These are phyloP conservation scores for Nepenthes alata DNA, from an alignment of 179 eudicot species.

Conservation along the genomic window DNA sequence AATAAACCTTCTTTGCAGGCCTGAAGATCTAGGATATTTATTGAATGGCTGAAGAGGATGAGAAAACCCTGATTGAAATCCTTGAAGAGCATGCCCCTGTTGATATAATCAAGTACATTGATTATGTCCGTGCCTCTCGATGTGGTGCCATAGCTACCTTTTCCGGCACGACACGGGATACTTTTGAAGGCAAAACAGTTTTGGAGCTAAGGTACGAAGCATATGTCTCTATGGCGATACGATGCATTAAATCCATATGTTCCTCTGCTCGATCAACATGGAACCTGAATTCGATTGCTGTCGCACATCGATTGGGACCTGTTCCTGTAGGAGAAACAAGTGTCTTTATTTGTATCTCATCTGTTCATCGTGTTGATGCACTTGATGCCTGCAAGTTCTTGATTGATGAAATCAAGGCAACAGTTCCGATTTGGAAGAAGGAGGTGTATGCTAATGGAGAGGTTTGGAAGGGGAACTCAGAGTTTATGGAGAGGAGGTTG, in stretches of 20 bases:
- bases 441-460: conserved; percentile 84
- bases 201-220: conserved; percentile 82
- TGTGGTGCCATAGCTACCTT: conserved; percentile 79
- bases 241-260: conserved; percentile 65
- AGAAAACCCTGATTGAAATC: conserved; percentile 49
- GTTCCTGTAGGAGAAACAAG: conserved; percentile 73
- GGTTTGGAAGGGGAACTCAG: conserved; percentile 87
- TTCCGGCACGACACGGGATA: conserved; percentile 76
- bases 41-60: conserved; percentile 28
- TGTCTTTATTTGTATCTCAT: conserved; percentile 50
- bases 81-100: conserved; percentile 44
- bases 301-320: conserved; percentile 67
- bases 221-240: conserved; percentile 78
- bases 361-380: conserved; percentile 63
- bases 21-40: neutral
- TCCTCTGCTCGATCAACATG: conserved; percentile 51
- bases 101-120: conserved; percentile 58
- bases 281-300: conserved; percentile 46
- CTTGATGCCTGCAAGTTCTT: conserved; percentile 67
- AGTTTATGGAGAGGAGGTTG: conserved; percentile 54
- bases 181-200: conserved; percentile 63
- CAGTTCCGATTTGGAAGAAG: conserved; percentile 91
- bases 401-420: conserved; percentile 81
- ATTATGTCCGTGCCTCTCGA: conserved; percentile 47
- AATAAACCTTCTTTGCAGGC: neutral